Percentiles rank a stretch among this genome's conserved stretches.
Evolutionary conservation across 768 basidiomycete genomes (phyloP).

Genomic region (Agaricus subrufescens): DNA sequence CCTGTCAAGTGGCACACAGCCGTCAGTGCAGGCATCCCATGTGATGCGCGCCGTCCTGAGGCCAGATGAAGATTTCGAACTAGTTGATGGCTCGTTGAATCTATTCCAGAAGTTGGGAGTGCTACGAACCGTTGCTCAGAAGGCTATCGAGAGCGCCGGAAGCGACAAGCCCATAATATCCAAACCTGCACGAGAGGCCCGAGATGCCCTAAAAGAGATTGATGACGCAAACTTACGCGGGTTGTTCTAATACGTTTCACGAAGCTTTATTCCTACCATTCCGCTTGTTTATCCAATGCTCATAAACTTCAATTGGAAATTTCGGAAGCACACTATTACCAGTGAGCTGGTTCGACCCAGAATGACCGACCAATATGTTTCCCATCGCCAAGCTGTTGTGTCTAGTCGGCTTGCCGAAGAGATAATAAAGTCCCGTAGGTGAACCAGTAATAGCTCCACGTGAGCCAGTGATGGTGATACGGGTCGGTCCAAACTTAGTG

Average conservation of each 20-base stretch:
- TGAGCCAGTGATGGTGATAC: no score
- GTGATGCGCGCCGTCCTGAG: slow-evolving; percentile 54
- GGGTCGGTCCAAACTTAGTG: no score
- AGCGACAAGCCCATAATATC: slow-evolving; percentile 70
- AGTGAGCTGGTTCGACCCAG: no score
- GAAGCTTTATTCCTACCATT: neutral
- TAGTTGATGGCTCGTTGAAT: slow-evolving; percentile 29
- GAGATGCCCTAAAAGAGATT: slow-evolving; percentile 57
- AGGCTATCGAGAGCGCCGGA: slow-evolving; percentile 63
- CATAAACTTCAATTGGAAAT: neutral
- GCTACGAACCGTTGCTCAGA: slow-evolving; percentile 62
- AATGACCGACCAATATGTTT: no score
- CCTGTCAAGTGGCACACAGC: slow-evolving; percentile 64
- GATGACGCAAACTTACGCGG: slow-evolving; percentile 40
- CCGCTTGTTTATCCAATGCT: neutral
- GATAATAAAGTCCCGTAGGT: no score
- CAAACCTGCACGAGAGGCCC: slow-evolving; percentile 78
- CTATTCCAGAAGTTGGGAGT: slow-evolving; percentile 65
- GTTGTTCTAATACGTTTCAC: slow-evolving; percentile 28
- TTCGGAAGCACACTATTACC: no score
- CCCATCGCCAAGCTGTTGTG: no score
- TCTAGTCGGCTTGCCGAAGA: no score
- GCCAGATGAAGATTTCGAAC: slow-evolving; percentile 42
- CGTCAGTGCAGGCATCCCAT: slow-evolving; percentile 57
- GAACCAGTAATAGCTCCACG: no score